phyloP scores from a whole-genome alignment of 1,284 basidiomycete genomes.

The Ustilago loliicola region DNA sequence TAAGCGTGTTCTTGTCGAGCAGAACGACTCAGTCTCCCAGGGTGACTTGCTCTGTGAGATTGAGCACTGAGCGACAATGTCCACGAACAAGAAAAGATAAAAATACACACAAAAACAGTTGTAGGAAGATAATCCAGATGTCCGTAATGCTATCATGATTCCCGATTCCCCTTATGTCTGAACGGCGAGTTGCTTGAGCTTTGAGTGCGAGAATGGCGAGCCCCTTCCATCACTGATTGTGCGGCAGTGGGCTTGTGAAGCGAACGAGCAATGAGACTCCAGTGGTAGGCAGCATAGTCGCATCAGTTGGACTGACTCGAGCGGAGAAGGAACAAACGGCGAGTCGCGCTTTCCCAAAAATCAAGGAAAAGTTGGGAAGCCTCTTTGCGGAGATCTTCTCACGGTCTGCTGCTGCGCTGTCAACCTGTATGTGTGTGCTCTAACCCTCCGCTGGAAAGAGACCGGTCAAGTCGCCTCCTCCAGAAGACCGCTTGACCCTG shows the following conservation, averaged over 20 bases:
- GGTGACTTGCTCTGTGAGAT: conserved; percentile 85
- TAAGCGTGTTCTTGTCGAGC: conserved; percentile 85
- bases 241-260: not conserved
- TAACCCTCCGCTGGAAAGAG: not conserved
- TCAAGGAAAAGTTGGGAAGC: conserved; percentile 8
- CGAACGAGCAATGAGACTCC: not conserved
- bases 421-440: not conserved
- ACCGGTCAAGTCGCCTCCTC: not conserved
- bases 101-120: conserved; percentile 18
- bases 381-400: conserved; percentile 7
- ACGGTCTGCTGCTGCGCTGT: not conserved
- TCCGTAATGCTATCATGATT: conserved; percentile 8
- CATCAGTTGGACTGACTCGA: not conserved
- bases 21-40: conserved; percentile 84
- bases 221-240: not conserved
- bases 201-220: not conserved
- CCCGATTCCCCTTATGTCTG: not conserved
- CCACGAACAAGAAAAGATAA: conserved; percentile 15
- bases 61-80: conserved; percentile 30
- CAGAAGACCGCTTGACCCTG: not conserved
- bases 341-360: conserved; percentile 1
- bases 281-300: not conserved
- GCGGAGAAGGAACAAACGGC: conserved; percentile 1
- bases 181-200: not conserved
- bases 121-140: conserved; percentile 12